Evolutionary conservation across 129 eudicot genomes (phyloP), one percentile per base, ranked within the genome.

Genomic region (Escallonia rubra): DNA sequence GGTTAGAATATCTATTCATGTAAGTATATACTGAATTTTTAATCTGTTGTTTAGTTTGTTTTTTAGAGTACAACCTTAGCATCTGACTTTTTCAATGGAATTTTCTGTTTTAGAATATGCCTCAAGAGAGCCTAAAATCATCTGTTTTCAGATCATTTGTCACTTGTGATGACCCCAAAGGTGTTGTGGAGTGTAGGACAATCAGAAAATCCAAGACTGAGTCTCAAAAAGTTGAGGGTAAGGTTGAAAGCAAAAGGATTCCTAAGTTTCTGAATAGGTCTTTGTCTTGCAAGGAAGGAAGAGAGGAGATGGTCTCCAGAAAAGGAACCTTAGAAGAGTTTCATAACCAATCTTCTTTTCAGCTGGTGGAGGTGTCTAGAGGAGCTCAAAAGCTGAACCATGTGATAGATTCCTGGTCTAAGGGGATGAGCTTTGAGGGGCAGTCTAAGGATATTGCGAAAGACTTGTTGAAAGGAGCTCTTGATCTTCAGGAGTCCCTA

Each of bases 151-250:
- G 88, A 88, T 85, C 97, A 74, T 88, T 91, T 78, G 85, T 91
- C 91, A 87, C 94, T 10, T 91, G 97, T 66, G 89, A 88, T 75
- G 96, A 91, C 81, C 96, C 97, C 59, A 83, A 82, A 85, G 97
- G 97, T 50, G 93, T 88, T 5, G 72, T 70, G 43, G 93, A 91
- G 69, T 84, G 88, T 59, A 75, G 81, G 82, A 72, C 86, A 71
- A 71, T 81, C n/a, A 85, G 78, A 70, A 83, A 79, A 77, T 69
- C 90, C 67, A 85, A 87, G 69, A 41, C 64, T 13, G 57, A 41
- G 40, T 43, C 76, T 69, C 66, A 79, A 38, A 85, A 80, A 67
- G 55, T 66, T 72, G 66, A 70, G 54, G 77, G 68, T 45, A 62
- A 77, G 11, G 64, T 40, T 41, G 82, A 84, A 70, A 69, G 56